Evolutionary conservation across 78 protist genomes (phyloP).

Genomic region (Bigelowiella natans): DNA sequence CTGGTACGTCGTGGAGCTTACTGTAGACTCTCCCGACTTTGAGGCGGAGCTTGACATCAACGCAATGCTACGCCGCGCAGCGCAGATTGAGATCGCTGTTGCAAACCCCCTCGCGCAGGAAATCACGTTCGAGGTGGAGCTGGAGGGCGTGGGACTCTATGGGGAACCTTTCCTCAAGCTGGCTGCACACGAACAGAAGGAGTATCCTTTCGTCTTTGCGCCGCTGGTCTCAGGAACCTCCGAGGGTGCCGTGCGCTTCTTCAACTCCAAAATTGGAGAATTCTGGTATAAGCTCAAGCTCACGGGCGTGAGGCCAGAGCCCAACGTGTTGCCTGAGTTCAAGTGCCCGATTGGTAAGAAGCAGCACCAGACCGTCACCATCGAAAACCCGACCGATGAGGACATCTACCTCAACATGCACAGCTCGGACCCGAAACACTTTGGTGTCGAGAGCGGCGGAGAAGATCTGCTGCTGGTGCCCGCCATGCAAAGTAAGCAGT

Average conservation of each 20-base stretch:
- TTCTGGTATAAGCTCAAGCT: slow-evolving; percentile 44
- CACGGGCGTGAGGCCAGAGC: slow-evolving; percentile 5
- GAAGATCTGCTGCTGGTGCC: background rate
- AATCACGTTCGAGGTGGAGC: background rate
- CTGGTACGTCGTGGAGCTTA: slow-evolving; percentile 52
- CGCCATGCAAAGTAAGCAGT: background rate
- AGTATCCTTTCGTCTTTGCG: slow-evolving; percentile 25
- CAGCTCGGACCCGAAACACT: background rate
- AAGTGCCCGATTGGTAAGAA: background rate
- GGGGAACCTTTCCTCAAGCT: background rate
- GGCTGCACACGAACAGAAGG: background rate
- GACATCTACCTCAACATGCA: background rate
- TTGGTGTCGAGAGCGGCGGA: background rate
- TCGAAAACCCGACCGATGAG: slow-evolving; percentile 3
- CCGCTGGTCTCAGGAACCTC: slow-evolving; percentile 27
- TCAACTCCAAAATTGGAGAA: slow-evolving; percentile 42
- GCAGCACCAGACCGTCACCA: background rate
- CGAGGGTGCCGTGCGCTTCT: slow-evolving; percentile 27
- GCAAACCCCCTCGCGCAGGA: background rate
- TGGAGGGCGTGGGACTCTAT: slow-evolving; percentile 11
- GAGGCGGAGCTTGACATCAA: slow-evolving; percentile 14
- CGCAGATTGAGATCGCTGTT: slow-evolving; percentile 28
- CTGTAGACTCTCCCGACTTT: slow-evolving; percentile 23
- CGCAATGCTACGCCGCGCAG: slow-evolving; percentile 20
- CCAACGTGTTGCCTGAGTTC: background rate